These are phyloP conservation scores for Cryptococcus jaspeensis DNA, from an alignment of 1,284 basidiomycete species.

Conservation along the genomic window DNA sequence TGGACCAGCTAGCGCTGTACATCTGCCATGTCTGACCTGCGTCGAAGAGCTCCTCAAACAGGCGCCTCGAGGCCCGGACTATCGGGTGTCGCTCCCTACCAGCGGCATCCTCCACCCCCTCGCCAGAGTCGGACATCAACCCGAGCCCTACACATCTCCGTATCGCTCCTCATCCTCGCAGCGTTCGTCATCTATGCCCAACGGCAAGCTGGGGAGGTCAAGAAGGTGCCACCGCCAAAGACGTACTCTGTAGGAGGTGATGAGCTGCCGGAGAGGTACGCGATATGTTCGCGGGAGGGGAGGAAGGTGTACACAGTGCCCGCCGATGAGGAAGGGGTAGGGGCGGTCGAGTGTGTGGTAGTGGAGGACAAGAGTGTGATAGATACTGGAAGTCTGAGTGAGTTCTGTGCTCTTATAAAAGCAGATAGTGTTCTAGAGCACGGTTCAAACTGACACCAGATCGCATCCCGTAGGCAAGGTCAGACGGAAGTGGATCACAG, in stretches of 20 bases:
- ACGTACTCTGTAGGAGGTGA: conserved; percentile 3
- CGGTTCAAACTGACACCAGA: not conserved
- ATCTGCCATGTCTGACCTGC: too few species aligned
- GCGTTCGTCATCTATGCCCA: conserved; percentile 39
- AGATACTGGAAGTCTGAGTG: conserved; percentile 62
- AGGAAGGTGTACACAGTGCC: conserved; percentile 38
- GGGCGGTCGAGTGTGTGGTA: conserved; percentile 65
- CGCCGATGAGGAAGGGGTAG: conserved; percentile 58
- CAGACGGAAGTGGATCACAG: conserved; percentile 13
- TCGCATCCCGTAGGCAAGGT: conserved; percentile 13
- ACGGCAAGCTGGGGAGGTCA: not conserved
- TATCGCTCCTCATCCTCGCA: conserved; percentile 38
- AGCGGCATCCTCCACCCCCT: conserved; percentile 16
- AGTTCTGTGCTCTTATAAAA: conserved; percentile 4
- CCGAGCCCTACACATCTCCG: conserved; percentile 33
- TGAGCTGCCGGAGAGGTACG: conserved; percentile 33
- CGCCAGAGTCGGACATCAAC: conserved; percentile 16
- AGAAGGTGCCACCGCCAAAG: not conserved
- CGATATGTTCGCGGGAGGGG: conserved; percentile 36
- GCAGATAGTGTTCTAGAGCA: not conserved
- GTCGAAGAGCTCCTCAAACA: too few species aligned
- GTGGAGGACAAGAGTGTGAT: conserved; percentile 60
- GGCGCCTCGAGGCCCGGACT: not conserved
- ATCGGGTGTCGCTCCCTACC: conserved; percentile 5
- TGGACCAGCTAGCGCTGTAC: too few species aligned